Evolutionary conservation across 495 filamentous ascomycete species (phyloP), one percentile per base, ranked within the genome.

Genomic region (Podospora fimiseda): DNA sequence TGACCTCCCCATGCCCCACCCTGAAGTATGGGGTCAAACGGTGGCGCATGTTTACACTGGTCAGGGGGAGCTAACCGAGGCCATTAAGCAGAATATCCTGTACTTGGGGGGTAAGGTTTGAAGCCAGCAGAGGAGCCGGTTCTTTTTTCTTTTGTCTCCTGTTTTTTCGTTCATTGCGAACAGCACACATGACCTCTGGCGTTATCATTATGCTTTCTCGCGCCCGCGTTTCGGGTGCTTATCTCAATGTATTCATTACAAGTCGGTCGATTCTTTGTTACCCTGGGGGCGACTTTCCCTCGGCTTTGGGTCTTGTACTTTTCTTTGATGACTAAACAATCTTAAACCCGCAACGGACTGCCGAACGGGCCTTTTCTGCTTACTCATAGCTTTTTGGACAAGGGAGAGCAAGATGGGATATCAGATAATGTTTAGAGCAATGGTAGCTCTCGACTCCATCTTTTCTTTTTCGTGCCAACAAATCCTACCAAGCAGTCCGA

Each of bases 1-100:
- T 33, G 76, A 83, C 43, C 65, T 83, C 9, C 80, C 80, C 0
- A 39, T 83, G 47, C 80, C 78, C 11, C 69, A 74, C 42, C 79
- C 80, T 0, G 70, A 78, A 43, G 72, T 62, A 8, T 83, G 80
- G 80, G 46, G 50, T 0, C 67, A 74, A 43, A 78, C 75, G 1
- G 67, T 80, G 16, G 64, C 63, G 9, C 74, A 76, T 56, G 67
- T 76, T 38, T 81, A 82, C 56, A 79, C 73, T 0, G 76, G 78
- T 6, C 62, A 70, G 44, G 72, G 65, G 11, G 70, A 72, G 46
- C 52, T 80, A 19, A 78, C 70, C 2, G 59, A 67, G 9, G 60
- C 66, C 7, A 67, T 79, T 18, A 70, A 59, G 43, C 69, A 79
- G 54, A 82, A 79, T 49, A 76, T 83, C 23, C 43, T 73, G 55